Conservation (phyloP, 2,329 filamentous ascomycete species). For the Cladosporium phlei region DNA sequence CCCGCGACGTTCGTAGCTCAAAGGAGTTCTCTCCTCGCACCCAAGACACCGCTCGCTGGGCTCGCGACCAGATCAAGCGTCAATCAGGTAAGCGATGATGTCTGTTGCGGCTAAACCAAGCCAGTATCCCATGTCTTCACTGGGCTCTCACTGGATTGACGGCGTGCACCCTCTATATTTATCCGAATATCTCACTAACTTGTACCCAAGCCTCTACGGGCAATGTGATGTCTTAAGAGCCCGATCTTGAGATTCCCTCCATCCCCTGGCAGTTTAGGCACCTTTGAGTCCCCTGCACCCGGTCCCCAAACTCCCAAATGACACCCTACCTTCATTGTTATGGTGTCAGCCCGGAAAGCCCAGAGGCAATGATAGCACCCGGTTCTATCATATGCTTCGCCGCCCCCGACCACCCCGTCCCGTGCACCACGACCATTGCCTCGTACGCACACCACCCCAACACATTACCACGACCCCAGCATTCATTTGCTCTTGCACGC, state of each 20-base stretch:
- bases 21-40: constrained; percentile 81
- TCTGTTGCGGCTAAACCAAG: too few relatives aligned
- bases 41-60: constrained; percentile 93
- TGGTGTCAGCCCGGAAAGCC: background rate
- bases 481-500: constrained; percentile 4
- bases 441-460: constrained; percentile 7
- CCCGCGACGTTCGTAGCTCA: constrained; percentile 87
- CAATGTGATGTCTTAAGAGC: constrained; percentile 10
- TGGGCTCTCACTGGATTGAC: too few relatives aligned
- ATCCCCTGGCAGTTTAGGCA: background rate
- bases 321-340: background rate
- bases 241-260: background rate
- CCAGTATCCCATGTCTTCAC: too few relatives aligned
- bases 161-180: background rate
- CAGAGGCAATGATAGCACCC: background rate
- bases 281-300: background rate
- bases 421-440: constrained; percentile 6
- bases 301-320: too few relatives aligned
- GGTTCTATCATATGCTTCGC: background rate
- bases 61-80: constrained; percentile 93
- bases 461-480: constrained; percentile 6
- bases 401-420: constrained; percentile 6
- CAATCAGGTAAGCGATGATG: constrained; percentile 50
- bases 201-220: constrained; percentile 4
- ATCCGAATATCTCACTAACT: constrained; percentile 10